Percentiles rank a stretch among this genome's conserved stretches.
These are phyloP conservation scores for Micractinium sp. DNA, from an alignment of 139 green algal species.

Conservation along the genomic window DNA sequence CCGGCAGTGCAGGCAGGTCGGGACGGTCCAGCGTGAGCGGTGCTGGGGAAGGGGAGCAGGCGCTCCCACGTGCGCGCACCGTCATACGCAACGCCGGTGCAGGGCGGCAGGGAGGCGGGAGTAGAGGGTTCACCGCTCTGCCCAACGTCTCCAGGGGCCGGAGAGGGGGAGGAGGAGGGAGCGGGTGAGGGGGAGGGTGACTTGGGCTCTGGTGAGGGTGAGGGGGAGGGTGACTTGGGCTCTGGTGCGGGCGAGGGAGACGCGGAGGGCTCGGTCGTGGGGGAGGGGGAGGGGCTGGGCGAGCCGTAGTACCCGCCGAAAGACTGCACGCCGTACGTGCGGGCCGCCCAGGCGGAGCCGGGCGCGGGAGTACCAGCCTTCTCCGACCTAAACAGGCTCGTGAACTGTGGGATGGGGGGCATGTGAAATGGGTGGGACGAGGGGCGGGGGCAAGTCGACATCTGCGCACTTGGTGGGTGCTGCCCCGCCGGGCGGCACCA, in stretches of 20 bases:
- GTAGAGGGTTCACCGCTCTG: background rate
- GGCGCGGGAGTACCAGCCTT: background rate
- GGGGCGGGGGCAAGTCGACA: too few species aligned
- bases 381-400: background rate
- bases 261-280: background rate
- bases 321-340: background rate
- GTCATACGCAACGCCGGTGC: background rate
- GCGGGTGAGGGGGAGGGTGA: background rate
- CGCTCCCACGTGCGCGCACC: background rate
- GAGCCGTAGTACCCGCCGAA: background rate
- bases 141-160: background rate
- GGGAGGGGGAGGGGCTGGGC: background rate
- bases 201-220: background rate
- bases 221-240: background rate
- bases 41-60: background rate
- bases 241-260: background rate
- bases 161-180: background rate
- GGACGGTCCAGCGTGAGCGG: background rate
- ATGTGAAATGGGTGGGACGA: background rate
- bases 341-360: background rate
- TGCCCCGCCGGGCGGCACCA: background rate
- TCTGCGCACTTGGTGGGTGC: background rate
- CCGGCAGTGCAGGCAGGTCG: background rate
- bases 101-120: background rate
- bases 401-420: background rate